Conservation (phyloP, 2,329 filamentous ascomycete species). For the Dactylellina drechsleri region DNA sequence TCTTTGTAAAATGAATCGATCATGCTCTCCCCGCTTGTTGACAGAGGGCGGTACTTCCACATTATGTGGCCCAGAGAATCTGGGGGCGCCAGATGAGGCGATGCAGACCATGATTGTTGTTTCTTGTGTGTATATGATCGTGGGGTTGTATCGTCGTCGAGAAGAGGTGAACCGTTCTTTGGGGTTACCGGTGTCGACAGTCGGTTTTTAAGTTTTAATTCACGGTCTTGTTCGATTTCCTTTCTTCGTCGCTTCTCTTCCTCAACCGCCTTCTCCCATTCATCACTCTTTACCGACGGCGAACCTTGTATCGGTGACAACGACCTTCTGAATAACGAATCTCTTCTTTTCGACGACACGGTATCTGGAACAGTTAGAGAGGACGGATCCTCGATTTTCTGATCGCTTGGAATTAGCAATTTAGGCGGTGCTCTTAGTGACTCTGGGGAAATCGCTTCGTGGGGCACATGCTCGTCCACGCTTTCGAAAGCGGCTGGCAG, state of each 20-base stretch:
- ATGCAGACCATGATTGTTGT: slow-evolving; percentile 51
- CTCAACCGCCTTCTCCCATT: slow-evolving; percentile 51
- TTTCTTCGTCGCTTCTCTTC: slow-evolving; percentile 48
- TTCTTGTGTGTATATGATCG: slow-evolving; percentile 48
- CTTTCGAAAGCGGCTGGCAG: slow-evolving; percentile 14
- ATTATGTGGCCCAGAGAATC: slow-evolving; percentile 48
- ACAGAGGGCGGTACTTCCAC: slow-evolving; percentile 49
- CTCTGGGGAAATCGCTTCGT: slow-evolving; percentile 24
- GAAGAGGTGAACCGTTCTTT: slow-evolving; percentile 41
- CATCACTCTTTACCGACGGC: slow-evolving; percentile 35
- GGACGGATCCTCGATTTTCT: slow-evolving; percentile 6
- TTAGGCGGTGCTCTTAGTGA: slow-evolving; percentile 34
- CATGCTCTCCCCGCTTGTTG: slow-evolving; percentile 51
- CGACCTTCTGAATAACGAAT: slow-evolving; percentile 41
- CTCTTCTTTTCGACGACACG: slow-evolving; percentile 7
- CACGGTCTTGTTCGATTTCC: slow-evolving; percentile 52
- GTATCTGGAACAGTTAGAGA: slow-evolving; percentile 24
- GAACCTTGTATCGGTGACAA: slow-evolving; percentile 50
- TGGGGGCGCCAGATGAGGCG: slow-evolving; percentile 44
- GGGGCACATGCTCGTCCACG: slow-evolving; percentile 25
- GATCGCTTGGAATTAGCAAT: slow-evolving; percentile 33
- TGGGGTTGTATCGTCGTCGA: slow-evolving; percentile 36
- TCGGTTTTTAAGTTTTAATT: slow-evolving; percentile 53
- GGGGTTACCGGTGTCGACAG: slow-evolving; percentile 46
- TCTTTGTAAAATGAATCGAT: slow-evolving; percentile 51